These are phyloP conservation scores for Hericium coralloides DNA, from an alignment of 768 basidiomycete genomes.

Conservation along the genomic window DNA sequence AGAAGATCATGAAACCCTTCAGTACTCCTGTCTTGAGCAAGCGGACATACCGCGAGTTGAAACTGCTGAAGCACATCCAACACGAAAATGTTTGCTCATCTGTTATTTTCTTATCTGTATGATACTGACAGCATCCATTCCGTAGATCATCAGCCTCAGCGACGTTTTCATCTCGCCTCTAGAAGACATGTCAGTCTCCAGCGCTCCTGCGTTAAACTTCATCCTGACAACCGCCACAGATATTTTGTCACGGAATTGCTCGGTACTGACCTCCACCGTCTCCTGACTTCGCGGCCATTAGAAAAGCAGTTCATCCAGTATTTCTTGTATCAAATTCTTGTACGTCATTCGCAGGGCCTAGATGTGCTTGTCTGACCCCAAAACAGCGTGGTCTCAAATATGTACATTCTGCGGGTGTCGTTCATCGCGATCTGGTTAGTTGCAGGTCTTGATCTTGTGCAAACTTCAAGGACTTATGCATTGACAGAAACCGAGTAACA, in stretches of 20 bases:
- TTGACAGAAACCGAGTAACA: conserved; percentile 92
- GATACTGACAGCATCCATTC: background rate
- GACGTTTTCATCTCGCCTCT: conserved; percentile 99
- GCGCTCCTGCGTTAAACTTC: conserved; percentile 1
- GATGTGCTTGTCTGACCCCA: background rate
- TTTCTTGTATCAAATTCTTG: conserved; percentile 97
- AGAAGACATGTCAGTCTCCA: conserved; percentile 75
- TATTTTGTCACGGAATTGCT: conserved; percentile 99
- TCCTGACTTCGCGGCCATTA: conserved; percentile 90
- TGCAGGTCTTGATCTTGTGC: background rate
- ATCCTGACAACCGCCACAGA: conserved; percentile 30
- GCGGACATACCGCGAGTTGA: conserved; percentile 95
- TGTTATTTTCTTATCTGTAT: background rate
- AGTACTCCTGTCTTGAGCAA: conserved; percentile 97
- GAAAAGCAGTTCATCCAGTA: conserved; percentile 99
- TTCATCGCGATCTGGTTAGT: conserved; percentile 89
- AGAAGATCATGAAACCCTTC: conserved; percentile 99
- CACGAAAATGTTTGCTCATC: conserved; percentile 75
- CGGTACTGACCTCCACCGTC: conserved; percentile 95
- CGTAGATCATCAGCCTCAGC: conserved; percentile 92
- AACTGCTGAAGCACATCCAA: conserved; percentile 95
- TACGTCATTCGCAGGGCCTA: conserved; percentile 20
- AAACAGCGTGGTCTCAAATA: conserved; percentile 93
- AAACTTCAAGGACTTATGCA: conserved; percentile 1
- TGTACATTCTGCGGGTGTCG: conserved; percentile 97